Base-by-base conservation (phyloP, 2,329 filamentous ascomycete species). In the Tolypocladium guangdongense region DNA sequence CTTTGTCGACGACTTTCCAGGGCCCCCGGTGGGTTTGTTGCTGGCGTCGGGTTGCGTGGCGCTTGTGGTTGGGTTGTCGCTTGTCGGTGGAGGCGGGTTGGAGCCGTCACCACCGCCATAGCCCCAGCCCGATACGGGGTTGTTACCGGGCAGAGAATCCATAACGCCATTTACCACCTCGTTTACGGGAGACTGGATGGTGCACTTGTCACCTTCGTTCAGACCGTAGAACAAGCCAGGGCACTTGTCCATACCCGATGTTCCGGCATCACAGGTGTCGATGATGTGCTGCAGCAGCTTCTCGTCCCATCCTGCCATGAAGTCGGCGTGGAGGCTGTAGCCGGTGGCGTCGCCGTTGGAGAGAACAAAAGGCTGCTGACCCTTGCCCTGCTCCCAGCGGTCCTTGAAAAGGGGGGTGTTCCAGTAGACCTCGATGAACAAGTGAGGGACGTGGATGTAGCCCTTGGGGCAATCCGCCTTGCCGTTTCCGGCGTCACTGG, bases 301-400 rank as follows among this genome's bases (percentile, higher is more conserved):
- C 56, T 79, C 74, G 59, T 90, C 81, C 87, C 87, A 90, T 18
- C 80, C 86, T 57, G 86, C 81, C 58, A 87, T 68, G 71, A 90
- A 90, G 67, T 90, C 86, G 49, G 77, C 85, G 68, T 90, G 86
- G 56, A 78, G 78, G 60, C 81, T 81, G 71, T 80, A 88, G 53
- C 86, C 87, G 12, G 86, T 87, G 22, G 76, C 72, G 54, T 90
- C 86, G 46, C 86, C 86, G 63, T 83, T 83, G 58, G 84, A 73
- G 45, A 87, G 78, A 52, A 88, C 81, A 61, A 88, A 88, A 12
- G 83, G 83, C 69, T 81, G 78, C 27, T 63, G 65, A 60, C 78
- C 80, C 55, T 76, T 72, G 58, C 76, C 72, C 47, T 73, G 70
- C n/a, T 73, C 72, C 79, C 80, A 83, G 62, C 76, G 74, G 60